Percentiles rank a stretch among this genome's conserved stretches.
Evolutionary conservation across 257 asterid genomes (phyloP).

Genomic region (Fraxinus quadrangulata): DNA sequence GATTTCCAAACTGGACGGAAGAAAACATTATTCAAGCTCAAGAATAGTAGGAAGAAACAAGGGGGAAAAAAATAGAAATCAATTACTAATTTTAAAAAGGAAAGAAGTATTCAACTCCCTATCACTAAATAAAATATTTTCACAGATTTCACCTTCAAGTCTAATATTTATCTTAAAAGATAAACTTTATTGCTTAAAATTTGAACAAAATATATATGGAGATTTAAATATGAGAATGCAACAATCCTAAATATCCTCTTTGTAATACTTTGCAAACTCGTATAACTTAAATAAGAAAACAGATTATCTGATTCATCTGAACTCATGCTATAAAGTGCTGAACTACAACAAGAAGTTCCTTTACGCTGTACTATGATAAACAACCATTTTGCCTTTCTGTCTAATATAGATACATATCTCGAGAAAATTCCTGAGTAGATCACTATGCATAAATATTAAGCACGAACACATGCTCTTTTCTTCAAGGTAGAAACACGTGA

Average conservation of each 20-base stretch:
- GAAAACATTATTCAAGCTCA: slow-evolving; percentile 23
- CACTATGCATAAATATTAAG: background rate
- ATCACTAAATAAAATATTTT: slow-evolving; percentile 22
- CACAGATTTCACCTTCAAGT: slow-evolving; percentile 9
- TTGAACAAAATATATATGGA: background rate
- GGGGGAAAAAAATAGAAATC: background rate
- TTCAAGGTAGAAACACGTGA: background rate
- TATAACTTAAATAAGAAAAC: background rate
- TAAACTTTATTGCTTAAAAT: background rate
- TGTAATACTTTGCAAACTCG: slow-evolving; percentile 6
- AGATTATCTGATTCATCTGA: background rate
- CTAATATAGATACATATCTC: background rate
- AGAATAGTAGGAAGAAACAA: slow-evolving; percentile 8
- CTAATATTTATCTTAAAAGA: background rate
- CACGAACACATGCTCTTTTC: background rate
- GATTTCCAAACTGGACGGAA: slow-evolving; percentile 76
- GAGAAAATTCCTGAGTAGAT: slow-evolving; percentile 8
- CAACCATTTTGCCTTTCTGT: background rate
- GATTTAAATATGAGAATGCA: background rate
- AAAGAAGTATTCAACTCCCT: slow-evolving; percentile 15
- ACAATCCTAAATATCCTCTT: background rate
- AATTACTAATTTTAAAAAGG: slow-evolving; percentile 2
- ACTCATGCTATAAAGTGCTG: background rate
- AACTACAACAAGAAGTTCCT: slow-evolving; percentile 18
- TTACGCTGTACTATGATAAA: slow-evolving; percentile 1